A percentile compares a stretch with the other conserved stretches of the same genome.
Conservation (phyloP, 257 asterid genomes). For the Nicotiana undulata region DNA sequence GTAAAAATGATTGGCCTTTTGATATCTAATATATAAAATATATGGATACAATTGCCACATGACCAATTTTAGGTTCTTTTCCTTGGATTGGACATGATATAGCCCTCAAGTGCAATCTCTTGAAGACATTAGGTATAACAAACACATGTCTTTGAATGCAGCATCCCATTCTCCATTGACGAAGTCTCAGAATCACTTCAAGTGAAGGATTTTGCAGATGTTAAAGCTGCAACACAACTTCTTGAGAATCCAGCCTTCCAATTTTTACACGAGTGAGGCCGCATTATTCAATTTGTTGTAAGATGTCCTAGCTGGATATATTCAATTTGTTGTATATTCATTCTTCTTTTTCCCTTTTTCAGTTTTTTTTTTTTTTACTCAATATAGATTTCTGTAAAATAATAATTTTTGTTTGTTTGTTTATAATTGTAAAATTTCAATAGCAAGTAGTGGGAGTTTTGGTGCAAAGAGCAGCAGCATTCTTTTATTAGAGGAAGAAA, state of each 20-base stretch:
- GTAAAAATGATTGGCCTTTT: no score
- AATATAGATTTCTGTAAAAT: slow-evolving; percentile 21
- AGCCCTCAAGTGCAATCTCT: neutral
- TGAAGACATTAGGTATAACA: neutral
- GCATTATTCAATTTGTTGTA: no score
- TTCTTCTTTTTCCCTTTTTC: slow-evolving; percentile 16
- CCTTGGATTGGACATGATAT: no score
- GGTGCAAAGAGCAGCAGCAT: slow-evolving; percentile 22
- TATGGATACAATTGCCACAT: no score
- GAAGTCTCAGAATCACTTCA: slow-evolving; percentile 66
- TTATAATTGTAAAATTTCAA: slow-evolving; percentile 8
- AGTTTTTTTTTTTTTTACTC: slow-evolving; percentile 6
- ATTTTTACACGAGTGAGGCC: slow-evolving; percentile 68
- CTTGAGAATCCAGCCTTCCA: slow-evolving; percentile 77
- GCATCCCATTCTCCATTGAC: slow-evolving; percentile 92
- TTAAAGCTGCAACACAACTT: slow-evolving; percentile 68
- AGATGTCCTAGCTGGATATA: neutral
- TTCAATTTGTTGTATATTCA: slow-evolving; percentile 42
- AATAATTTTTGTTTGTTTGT: neutral
- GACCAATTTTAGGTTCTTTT: no score
- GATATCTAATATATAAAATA: no score
- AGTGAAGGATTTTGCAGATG: slow-evolving; percentile 79
- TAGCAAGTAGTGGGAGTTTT: neutral
- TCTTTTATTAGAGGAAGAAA: slow-evolving; percentile 32
- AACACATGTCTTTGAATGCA: slow-evolving; percentile 25